Percentiles rank a stretch among this genome's conserved stretches.
phyloP scores from a whole-genome alignment of 257 asterid genomes.

The Phtheirospermum japonicum region DNA sequence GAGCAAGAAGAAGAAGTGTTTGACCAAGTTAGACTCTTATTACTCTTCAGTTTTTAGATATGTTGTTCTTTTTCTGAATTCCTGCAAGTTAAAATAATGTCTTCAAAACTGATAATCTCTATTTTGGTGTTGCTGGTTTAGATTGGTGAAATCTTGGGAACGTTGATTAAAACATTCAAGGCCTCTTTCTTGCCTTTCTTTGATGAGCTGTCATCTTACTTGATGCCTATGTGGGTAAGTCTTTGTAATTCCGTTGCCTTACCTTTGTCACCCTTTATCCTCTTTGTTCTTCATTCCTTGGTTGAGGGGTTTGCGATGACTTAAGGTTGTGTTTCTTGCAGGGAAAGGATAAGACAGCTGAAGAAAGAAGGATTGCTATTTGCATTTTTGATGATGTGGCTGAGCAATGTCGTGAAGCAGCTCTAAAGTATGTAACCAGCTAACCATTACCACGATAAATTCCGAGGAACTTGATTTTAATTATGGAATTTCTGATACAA shows the following conservation, averaged over 20 bases:
- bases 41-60: slow-evolving; percentile 6
- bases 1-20: slow-evolving; percentile 99
- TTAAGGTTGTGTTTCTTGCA: slow-evolving; percentile 32
- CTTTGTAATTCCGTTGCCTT: background rate
- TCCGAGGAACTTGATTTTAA: slow-evolving; percentile 6
- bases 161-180: slow-evolving; percentile 86
- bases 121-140: slow-evolving; percentile 24
- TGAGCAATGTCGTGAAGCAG: slow-evolving; percentile 90
- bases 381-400: slow-evolving; percentile 99
- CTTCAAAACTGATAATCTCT: background rate
- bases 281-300: background rate
- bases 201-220: slow-evolving; percentile 75
- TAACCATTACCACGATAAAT: background rate
- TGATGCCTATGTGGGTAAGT: slow-evolving; percentile 99
- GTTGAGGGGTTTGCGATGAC: slow-evolving; percentile 6
- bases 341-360: slow-evolving; percentile 96
- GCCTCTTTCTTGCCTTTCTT: slow-evolving; percentile 92
- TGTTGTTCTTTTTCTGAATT: background rate
- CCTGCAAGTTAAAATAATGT: background rate
- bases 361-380: slow-evolving; percentile 96
- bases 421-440: slow-evolving; percentile 55
- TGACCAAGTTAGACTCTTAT: slow-evolving; percentile 66
- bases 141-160: slow-evolving; percentile 96
- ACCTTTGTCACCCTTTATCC: background rate
- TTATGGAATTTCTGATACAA: slow-evolving; percentile 15